Evolutionary conservation across 495 filamentous ascomycete genomes (phyloP).

Genomic region (Penicillium atrosanguineum): DNA sequence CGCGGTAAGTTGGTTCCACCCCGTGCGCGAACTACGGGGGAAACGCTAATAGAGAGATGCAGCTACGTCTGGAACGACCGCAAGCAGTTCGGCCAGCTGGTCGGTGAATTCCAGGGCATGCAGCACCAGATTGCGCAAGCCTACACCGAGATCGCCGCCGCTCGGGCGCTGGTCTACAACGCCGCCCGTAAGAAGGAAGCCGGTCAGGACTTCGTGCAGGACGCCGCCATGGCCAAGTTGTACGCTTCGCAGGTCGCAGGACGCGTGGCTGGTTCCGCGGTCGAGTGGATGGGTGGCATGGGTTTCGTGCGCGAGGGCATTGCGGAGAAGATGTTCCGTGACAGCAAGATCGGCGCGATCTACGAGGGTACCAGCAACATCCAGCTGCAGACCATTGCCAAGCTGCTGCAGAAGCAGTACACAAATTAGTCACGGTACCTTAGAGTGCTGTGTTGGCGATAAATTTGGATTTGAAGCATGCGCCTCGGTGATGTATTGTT

Average conservation of each 20-base stretch:
- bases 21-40: background rate
- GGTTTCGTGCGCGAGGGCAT: slow-evolving; percentile 92
- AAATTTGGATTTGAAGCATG: slow-evolving; percentile 1
- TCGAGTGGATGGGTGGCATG: slow-evolving; percentile 99
- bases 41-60: background rate
- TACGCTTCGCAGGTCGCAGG: slow-evolving; percentile 92
- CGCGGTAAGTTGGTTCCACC: slow-evolving; percentile 49
- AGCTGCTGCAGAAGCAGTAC: slow-evolving; percentile 88
- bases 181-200: slow-evolving; percentile 98
- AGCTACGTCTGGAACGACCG: slow-evolving; percentile 95
- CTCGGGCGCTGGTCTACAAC: slow-evolving; percentile 91
- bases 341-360: slow-evolving; percentile 98
- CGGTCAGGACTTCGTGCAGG: slow-evolving; percentile 87
- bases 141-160: slow-evolving; percentile 88
- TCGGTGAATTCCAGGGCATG: slow-evolving; percentile 98
- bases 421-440: slow-evolving; percentile 38
- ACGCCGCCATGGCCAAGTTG: slow-evolving; percentile 98
- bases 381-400: slow-evolving; percentile 91
- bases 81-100: slow-evolving; percentile 89
- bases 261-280: slow-evolving; percentile 76
- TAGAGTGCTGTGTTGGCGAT: background rate
- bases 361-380: slow-evolving; percentile 92
- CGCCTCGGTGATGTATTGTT: slow-evolving; percentile 4
- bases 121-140: slow-evolving; percentile 98
- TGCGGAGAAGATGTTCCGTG: slow-evolving; percentile 96